Evolutionary conservation across 2,329 filamentous ascomycete genomes (phyloP).

Genomic region (Exophiala sp.): DNA sequence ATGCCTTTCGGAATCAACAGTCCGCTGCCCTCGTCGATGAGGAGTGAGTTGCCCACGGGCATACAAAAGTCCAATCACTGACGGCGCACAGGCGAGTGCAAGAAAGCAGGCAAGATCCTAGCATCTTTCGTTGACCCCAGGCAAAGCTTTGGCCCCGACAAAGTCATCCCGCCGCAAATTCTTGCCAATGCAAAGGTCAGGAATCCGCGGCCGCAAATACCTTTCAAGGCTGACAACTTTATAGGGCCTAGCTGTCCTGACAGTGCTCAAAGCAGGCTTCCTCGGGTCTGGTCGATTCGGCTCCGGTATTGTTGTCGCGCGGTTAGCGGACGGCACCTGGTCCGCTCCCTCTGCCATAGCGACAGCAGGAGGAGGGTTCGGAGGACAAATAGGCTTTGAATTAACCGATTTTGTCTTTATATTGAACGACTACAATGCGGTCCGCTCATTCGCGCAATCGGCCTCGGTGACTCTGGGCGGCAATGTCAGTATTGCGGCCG

Average conservation of each 20-base stretch:
- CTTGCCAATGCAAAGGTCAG: slow-evolving; percentile 82
- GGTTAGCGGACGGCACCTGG: slow-evolving; percentile 45
- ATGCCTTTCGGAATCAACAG: slow-evolving; percentile 30
- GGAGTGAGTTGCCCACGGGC: slow-evolving; percentile 36
- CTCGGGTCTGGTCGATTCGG: slow-evolving; percentile 47
- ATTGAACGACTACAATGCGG: slow-evolving; percentile 81
- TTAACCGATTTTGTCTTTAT: slow-evolving; percentile 82
- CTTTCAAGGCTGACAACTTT: slow-evolving; percentile 10
- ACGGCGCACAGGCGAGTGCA: slow-evolving; percentile 72
- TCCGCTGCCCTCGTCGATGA: slow-evolving; percentile 44
- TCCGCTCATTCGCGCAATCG: slow-evolving; percentile 88
- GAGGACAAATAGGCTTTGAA: slow-evolving; percentile 48
- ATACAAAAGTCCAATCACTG: slow-evolving; percentile 27
- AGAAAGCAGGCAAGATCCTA: slow-evolving; percentile 93
- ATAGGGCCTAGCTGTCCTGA: slow-evolving; percentile 46
- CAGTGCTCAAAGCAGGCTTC: slow-evolving; percentile 47
- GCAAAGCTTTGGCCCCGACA: slow-evolving; percentile 91
- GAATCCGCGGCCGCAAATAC: neutral
- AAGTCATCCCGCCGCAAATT: slow-evolving; percentile 87
- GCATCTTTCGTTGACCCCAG: slow-evolving; percentile 89
- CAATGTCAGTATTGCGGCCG: slow-evolving; percentile 92
- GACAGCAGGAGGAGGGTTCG: slow-evolving; percentile 46
- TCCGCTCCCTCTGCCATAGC: slow-evolving; percentile 47
- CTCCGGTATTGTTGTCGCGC: slow-evolving; percentile 46
- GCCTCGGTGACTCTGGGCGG: slow-evolving; percentile 89